Percentiles rank a stretch among this genome's conserved stretches.
phyloP scores from a whole-genome alignment of 2,329 filamentous ascomycete genomes.

The Cordyceps cicadae region DNA sequence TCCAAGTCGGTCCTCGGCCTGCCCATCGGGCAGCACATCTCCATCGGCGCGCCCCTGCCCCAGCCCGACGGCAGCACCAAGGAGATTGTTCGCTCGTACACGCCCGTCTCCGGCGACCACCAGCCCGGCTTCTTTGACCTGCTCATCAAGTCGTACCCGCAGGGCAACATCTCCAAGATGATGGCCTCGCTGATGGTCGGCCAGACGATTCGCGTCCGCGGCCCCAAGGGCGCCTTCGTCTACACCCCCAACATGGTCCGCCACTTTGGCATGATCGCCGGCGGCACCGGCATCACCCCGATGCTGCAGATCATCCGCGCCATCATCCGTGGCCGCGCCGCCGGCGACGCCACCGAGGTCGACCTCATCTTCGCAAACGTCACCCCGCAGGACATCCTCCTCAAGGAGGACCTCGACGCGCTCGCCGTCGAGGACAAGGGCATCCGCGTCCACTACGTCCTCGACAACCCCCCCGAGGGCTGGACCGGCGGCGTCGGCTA shows the following conservation, averaged over 20 bases:
- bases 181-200: constrained; percentile 77
- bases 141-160: constrained; percentile 95
- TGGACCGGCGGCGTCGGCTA: constrained; percentile 94
- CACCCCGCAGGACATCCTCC: constrained; percentile 80
- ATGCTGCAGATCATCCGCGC: constrained; percentile 96
- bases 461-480: constrained; percentile 87
- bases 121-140: constrained; percentile 90
- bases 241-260: constrained; percentile 96
- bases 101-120: constrained; percentile 82
- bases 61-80: constrained; percentile 64
- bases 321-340: constrained; percentile 69
- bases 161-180: constrained; percentile 93
- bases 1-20: constrained; percentile 79
- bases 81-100: constrained; percentile 86
- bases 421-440: constrained; percentile 67
- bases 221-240: constrained; percentile 95
- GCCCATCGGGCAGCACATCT: constrained; percentile 98
- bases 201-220: constrained; percentile 80
- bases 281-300: constrained; percentile 93
- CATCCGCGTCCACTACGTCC: constrained; percentile 86
- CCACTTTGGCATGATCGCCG: constrained; percentile 96
- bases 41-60: constrained; percentile 69
- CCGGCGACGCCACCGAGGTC: constrained; percentile 78
- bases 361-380: constrained; percentile 98
- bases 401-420: constrained; percentile 83